These are phyloP conservation scores for Kurtzmaniella quercitrusa DNA, from an alignment of 1,139 yeast species.

Conservation along the genomic window DNA sequence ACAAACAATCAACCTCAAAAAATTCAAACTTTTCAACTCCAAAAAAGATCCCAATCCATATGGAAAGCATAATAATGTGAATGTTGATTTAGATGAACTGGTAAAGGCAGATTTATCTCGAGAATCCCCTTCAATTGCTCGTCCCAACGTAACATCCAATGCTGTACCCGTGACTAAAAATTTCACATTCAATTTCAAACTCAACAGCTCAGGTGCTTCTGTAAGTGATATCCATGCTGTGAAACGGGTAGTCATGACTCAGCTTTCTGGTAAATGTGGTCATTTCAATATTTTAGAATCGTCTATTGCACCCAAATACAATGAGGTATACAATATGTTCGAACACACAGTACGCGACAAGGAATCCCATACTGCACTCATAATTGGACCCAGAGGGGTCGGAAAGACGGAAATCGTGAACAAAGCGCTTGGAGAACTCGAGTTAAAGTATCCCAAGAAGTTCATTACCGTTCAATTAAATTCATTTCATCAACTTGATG, in stretches of 20 bases:
- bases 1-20: constrained; percentile 3
- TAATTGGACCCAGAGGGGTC: constrained; percentile 76
- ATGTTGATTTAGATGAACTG: constrained; percentile 9
- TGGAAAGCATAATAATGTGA: constrained; percentile 12
- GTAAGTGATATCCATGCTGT: constrained; percentile 14
- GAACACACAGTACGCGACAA: constrained; percentile 62
- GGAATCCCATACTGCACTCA: constrained; percentile 77
- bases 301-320: constrained; percentile 28
- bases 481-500: constrained; percentile 74
- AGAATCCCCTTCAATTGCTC: too few relatives aligned
- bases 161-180: background rate
- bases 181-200: background rate
- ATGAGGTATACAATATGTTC: constrained; percentile 53
- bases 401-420: constrained; percentile 73
- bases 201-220: background rate
- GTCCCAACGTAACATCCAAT: too few relatives aligned
- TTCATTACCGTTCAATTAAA: constrained; percentile 63
- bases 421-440: constrained; percentile 49
- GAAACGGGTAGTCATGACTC: constrained; percentile 17
- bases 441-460: constrained; percentile 32
- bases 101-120: too few relatives aligned
- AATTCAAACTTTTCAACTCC: constrained; percentile 5
- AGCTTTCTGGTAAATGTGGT: constrained; percentile 17
- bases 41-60: constrained; percentile 11
- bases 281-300: constrained; percentile 18